Evolutionary conservation across 2,329 filamentous ascomycete genomes (phyloP).

Genomic region (Pestalotiopsis sp.): DNA sequence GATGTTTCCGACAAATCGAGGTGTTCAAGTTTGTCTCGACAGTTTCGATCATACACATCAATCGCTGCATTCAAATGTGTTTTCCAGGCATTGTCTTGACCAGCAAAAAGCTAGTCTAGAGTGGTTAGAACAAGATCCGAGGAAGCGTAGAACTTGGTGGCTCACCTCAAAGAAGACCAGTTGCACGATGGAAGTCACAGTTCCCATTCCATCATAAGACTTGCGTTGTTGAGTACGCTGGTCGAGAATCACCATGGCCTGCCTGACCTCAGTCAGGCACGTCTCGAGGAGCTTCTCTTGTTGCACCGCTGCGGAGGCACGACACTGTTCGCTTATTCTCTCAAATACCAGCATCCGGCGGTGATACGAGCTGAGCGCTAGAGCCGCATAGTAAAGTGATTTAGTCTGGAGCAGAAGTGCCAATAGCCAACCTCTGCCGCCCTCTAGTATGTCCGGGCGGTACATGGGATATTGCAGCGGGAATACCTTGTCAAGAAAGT

Average conservation of each 20-base stretch:
- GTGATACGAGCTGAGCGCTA: background rate
- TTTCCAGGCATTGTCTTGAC: background rate
- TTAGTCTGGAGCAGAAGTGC: background rate
- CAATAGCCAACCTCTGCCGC: background rate
- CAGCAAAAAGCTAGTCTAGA: background rate
- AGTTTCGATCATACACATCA: background rate
- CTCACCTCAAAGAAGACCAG: conserved; percentile 1
- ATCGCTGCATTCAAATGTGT: background rate
- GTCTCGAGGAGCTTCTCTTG: background rate
- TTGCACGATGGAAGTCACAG: background rate
- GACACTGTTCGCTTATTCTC: background rate
- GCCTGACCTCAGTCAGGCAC: background rate
- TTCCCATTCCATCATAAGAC: background rate
- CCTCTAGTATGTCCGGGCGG: background rate
- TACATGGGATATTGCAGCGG: background rate
- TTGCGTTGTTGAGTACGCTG: background rate
- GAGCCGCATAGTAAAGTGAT: background rate
- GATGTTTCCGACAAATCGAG: background rate
- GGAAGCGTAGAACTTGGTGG: background rate
- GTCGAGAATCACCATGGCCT: background rate
- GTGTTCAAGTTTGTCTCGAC: background rate
- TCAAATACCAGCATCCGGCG: background rate
- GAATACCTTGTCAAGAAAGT: background rate
- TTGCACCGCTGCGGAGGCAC: background rate
- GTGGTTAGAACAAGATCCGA: background rate